Evolutionary conservation across 768 basidiomycete genomes (phyloP).

Genomic region (Pulveroboletus sp.): DNA sequence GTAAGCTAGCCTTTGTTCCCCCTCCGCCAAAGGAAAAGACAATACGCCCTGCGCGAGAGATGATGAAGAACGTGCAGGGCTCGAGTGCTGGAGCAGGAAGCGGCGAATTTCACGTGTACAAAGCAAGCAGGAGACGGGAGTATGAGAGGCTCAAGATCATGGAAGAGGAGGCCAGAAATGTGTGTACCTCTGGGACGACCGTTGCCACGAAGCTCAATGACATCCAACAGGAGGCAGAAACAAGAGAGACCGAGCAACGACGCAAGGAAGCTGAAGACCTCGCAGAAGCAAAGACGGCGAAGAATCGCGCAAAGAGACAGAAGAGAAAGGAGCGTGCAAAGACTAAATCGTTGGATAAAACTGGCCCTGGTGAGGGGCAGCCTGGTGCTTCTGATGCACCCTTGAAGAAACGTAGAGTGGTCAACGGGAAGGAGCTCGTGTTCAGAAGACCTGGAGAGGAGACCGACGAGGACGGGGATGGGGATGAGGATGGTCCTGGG

Average conservation of each 20-base stretch:
- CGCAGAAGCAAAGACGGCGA: conserved; percentile 86
- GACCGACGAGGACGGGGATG: conserved; percentile 41
- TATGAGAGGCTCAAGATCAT: conserved; percentile 91
- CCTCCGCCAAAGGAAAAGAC: conserved; percentile 77
- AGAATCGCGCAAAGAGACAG: conserved; percentile 89
- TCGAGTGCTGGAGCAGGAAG: conserved; percentile 96
- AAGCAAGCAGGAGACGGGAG: conserved; percentile 88
- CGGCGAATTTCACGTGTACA: conserved; percentile 98
- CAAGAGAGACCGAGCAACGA: conserved; percentile 69
- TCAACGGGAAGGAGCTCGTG: conserved; percentile 69
- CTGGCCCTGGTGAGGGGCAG: conserved; percentile 23
- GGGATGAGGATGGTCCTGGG: conserved; percentile 23
- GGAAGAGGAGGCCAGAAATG: conserved; percentile 77
- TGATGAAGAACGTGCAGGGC: conserved; percentile 99
- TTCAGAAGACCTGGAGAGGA: conserved; percentile 53
- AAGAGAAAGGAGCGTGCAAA: conserved; percentile 83
- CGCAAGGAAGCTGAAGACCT: conserved; percentile 63
- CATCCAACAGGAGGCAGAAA: conserved; percentile 56
- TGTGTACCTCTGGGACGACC: conserved; percentile 30
- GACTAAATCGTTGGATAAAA: conserved; percentile 33
- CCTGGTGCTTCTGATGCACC: conserved; percentile 36
- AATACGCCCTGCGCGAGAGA: conserved; percentile 78
- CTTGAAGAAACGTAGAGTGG: conserved; percentile 75
- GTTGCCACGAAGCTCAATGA: not conserved
- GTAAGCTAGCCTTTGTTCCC: conserved; percentile 77